These are phyloP conservation scores for Leptomonas seymouri DNA, from an alignment of 208 protist genomes.

Conservation along the genomic window DNA sequence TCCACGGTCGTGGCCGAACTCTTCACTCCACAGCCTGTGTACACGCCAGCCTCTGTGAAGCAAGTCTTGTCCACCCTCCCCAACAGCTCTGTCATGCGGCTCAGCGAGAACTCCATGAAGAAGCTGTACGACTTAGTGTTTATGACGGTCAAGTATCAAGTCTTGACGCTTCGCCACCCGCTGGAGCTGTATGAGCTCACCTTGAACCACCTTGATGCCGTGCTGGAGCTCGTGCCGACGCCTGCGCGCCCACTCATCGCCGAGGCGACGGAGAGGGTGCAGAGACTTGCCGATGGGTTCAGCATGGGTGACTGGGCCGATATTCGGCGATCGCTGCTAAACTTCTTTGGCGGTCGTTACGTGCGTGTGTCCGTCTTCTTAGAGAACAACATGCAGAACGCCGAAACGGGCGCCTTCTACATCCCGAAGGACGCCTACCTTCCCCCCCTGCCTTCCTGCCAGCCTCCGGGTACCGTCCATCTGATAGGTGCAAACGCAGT, in stretches of 20 bases:
- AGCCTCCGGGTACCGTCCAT: conserved; percentile 65
- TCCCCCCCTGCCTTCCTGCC: conserved; percentile 40
- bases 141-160: conserved; percentile 94
- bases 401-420: conserved; percentile 64
- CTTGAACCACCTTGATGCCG: conserved; percentile 84
- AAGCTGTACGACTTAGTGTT: conserved; percentile 94
- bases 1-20: conserved; percentile 82
- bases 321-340: conserved; percentile 71
- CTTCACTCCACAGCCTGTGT: conserved; percentile 84
- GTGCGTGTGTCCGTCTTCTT: conserved; percentile 90
- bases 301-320: conserved; percentile 50
- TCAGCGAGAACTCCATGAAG: conserved; percentile 83
- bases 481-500: conserved; percentile 5
- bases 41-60: conserved; percentile 52
- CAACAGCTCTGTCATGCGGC: conserved; percentile 85
- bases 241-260: conserved; percentile 21
- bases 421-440: conserved; percentile 43
- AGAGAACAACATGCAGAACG: conserved; percentile 67
- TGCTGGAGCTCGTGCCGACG: conserved; percentile 41
- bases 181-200: conserved; percentile 87
- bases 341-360: conserved; percentile 69
- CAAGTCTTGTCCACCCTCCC: conserved; percentile 85
- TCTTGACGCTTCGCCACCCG: conserved; percentile 76
- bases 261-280: conserved; percentile 30
- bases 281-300: conserved; percentile 32